Base-by-base conservation (phyloP, 345 rosid species). In the Mallotus nudiflorus region DNA sequence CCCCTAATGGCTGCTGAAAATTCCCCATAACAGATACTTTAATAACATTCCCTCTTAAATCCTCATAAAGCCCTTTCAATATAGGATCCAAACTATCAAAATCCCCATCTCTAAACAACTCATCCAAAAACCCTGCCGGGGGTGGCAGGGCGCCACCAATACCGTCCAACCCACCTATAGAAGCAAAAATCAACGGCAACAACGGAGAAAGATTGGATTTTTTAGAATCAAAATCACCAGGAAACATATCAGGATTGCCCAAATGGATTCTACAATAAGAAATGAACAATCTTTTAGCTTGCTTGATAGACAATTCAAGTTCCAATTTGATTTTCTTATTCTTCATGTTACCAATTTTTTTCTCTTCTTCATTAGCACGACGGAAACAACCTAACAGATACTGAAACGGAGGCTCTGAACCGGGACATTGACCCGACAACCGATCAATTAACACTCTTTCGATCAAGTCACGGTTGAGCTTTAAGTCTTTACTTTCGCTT, bases 361-460 rank as follows among this genome's bases (percentile, higher is more conserved):
- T 90, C 48, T 81, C 78, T 73, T 96, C 98, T 40, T 92, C 98
- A 68, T 70, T 59, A 0, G 96, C 94, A 0, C 98, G 92, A 59
- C 92, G 86, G 73, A 85, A 92, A 62, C 92, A 90, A 4, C 91
- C 93, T 39, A 89, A 29, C 37, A 96, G 84, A 72, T 92, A 96
- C n/a, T 80, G 69, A 20, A 92, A 87, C 4, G 89, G 83, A 18
- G 91, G 85, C 37, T 91, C 94, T 0, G 83, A 89, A 31, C 70
- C 31, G 6, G 87, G 80, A 73, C 84, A 91, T 71, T 78, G 62
- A 5, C 96, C 96, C 52, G 92, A 82, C 51, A 96, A 88, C 53
- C 99, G 96, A 77, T 92, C 98, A 27, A 96, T 81, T 7, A 95
- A 71, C 5, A 90, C 84, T 31, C 97, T 82, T 73, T 95, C 99